phyloP scores from a whole-genome alignment of 441 rosid genomes.

The Corymbia citriodora region DNA sequence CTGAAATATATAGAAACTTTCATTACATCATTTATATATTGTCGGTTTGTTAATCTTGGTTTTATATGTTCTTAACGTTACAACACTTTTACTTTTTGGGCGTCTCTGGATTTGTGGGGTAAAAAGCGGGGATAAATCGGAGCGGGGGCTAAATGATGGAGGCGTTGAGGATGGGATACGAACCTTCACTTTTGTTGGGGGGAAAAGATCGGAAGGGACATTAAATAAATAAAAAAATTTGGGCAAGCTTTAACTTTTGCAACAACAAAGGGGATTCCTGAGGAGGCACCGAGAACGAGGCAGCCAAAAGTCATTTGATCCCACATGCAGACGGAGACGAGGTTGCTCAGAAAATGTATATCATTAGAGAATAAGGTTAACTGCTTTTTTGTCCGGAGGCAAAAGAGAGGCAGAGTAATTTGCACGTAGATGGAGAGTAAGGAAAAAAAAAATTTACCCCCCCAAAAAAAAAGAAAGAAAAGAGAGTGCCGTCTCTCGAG shows the following conservation, averaged over 20 bases:
- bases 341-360: neutral
- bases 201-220: neutral
- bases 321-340: slow-evolving; percentile 8
- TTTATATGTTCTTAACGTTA: neutral
- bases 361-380: rapidly evolving
- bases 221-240: neutral
- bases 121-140: neutral
- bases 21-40: neutral
- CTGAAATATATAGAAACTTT: neutral
- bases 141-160: neutral
- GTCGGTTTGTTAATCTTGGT: neutral
- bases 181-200: neutral
- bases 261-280: neutral
- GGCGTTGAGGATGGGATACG: neutral
- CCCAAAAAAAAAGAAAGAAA: too few species aligned
- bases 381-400: neutral
- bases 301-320: neutral
- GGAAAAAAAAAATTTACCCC: neutral
- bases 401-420: neutral
- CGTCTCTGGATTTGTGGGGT: neutral
- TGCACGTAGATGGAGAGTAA: neutral
- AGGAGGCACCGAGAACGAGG: neutral
- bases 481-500: neutral
- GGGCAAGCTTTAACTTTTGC: neutral
- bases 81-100: neutral